These are phyloP conservation scores for Rosa multiflora DNA, from an alignment of 306 rosid genomes.

Conservation along the genomic window DNA sequence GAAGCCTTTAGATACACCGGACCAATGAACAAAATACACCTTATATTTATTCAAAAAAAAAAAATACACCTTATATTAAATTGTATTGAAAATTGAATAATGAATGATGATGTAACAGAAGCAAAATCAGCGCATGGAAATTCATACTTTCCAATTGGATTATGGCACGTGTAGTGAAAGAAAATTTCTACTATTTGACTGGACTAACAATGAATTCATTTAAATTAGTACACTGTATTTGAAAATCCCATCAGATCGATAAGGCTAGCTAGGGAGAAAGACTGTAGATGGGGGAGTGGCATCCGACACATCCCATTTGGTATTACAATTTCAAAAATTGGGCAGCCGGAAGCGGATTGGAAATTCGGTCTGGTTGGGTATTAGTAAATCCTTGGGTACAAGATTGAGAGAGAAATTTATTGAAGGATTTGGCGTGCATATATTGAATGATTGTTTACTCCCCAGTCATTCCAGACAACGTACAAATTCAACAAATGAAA, in stretches of 20 bases:
- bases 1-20: slow-evolving; percentile 71
- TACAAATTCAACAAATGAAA: not conserved
- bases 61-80: not conserved
- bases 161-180: slow-evolving; percentile 14
- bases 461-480: not conserved
- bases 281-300: not conserved
- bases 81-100: not conserved
- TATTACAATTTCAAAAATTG: no score
- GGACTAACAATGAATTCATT: not conserved
- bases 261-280: not conserved
- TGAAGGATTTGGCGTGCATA: not conserved
- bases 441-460: not conserved
- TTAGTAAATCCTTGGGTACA: no score
- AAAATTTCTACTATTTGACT: not conserved
- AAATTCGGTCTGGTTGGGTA: no score
- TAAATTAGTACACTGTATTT: not conserved
- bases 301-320: no score
- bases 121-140: slow-evolving; percentile 13
- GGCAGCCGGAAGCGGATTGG: no score
- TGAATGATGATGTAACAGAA: not conserved
- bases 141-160: slow-evolving; percentile 22
- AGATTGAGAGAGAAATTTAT: not conserved
- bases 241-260: not conserved
- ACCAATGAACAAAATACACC: not conserved
- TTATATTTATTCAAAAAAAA: no score